Evolutionary conservation across 2,329 filamentous ascomycete species (phyloP), one percentile per base, ranked within the genome.

Genomic region (Penicillium sp.): DNA sequence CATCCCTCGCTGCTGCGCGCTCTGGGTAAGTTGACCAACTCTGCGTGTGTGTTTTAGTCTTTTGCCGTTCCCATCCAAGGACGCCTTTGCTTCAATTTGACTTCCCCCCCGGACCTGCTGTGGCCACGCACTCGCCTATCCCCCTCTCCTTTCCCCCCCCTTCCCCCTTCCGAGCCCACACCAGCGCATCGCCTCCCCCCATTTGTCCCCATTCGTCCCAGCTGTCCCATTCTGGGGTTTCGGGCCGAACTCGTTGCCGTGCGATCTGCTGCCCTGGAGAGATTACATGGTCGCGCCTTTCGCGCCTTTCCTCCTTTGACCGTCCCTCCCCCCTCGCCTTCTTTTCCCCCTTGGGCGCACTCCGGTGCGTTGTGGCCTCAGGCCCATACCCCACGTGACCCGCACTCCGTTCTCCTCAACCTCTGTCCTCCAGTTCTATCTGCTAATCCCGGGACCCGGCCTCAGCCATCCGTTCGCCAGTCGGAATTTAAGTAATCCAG

Each of bases 401-500:
- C n/a, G 21, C 28, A 47, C 49, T n/a, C 38, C 41, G 31, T 40
- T 49, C 52, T 52, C 54, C n/a, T n/a, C 48, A 58, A 60, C 59
- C 51, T 57, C 60, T 58, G 50, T 57, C 58, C 47, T 46, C 36
- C 26, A n/a, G 36, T 45, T 43, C 42, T 44, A 48, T 44, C 49
- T 47, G 44, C 50, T 50, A 52, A 62, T 64, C 62, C 58, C 60
- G 62, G 63, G 56, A 58, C 55, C 45, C 58, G 59, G 60, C 54
- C 50, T 59, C 56, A 58, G 59, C 57, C 55, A 53, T 60, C 56
- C 60, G 59, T 55, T 62, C 58, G 58, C 57, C 58, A 64, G 55
- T 63, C 60, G 60, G 57, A 62, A 58, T 58, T 53, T 59, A 53
- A 64, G 53, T 63, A 49, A 56, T 58, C 59, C 62, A 66, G 54